A percentile compares a stretch with the other conserved stretches of the same genome.
phyloP scores from a whole-genome alignment of 768 basidiomycete genomes.

The Crassisporium funariophilum region DNA sequence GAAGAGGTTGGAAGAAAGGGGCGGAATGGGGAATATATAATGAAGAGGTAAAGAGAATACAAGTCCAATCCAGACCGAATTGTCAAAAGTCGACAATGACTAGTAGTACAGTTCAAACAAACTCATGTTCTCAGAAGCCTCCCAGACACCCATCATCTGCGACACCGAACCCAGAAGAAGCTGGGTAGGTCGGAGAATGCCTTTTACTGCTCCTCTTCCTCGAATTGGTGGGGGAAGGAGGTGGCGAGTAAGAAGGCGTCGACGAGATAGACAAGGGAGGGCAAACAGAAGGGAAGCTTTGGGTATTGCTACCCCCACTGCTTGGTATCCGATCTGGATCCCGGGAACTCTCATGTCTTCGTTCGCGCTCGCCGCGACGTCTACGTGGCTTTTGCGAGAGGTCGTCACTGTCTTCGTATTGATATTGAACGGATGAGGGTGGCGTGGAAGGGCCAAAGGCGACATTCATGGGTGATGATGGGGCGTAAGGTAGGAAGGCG shows the following conservation, averaged over 20 bases:
- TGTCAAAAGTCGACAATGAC: no score
- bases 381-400: slow-evolving; percentile 20
- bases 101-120: not conserved
- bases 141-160: slow-evolving; percentile 45
- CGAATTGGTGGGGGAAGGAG: slow-evolving; percentile 3
- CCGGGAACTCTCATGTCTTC: slow-evolving; percentile 36
- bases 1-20: not conserved
- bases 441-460: no score
- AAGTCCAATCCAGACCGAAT: not conserved
- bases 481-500: slow-evolving; percentile 40
- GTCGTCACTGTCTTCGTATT: not conserved
- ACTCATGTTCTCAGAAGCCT: slow-evolving; percentile 35
- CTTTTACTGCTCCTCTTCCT: slow-evolving; percentile 20
- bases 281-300: slow-evolving; percentile 12
- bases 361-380: slow-evolving; percentile 28
- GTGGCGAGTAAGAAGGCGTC: not conserved
- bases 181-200: slow-evolving; percentile 15
- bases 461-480: slow-evolving; percentile 31
- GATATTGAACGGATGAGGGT: not conserved
- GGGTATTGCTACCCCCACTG: slow-evolving; percentile 9
- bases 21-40: not conserved
- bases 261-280: slow-evolving; percentile 15
- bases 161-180: slow-evolving; percentile 25
- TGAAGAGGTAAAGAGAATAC: not conserved
- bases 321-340: slow-evolving; percentile 44